A percentile compares a stretch with the other conserved stretches of the same genome.
Evolutionary conservation across 176 grass and related monocot species (phyloP).

Genomic region (Zizania latifolia): DNA sequence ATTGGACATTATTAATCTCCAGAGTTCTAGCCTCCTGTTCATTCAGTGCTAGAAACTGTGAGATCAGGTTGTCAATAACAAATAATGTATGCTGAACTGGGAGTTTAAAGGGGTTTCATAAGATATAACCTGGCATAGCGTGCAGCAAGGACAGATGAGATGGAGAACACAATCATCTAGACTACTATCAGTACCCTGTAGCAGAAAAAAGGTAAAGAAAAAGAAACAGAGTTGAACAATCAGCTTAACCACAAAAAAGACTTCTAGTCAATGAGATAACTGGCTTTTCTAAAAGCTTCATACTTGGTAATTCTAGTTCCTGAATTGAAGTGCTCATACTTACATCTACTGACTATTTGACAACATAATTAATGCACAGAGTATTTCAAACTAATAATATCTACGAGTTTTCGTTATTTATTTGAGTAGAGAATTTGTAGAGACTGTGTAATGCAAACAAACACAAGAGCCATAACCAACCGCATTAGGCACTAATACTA

Average conservation of each 20-base stretch:
- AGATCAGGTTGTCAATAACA: conserved; percentile 5
- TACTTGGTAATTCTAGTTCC: neutral
- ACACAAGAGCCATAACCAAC: conserved; percentile 6
- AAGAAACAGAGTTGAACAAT: conserved; percentile 11
- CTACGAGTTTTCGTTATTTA: conserved; percentile 3
- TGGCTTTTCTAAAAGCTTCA: neutral
- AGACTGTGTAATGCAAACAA: neutral
- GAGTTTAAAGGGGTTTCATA: neutral
- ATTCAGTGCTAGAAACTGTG: conserved; percentile 13
- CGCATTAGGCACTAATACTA: conserved; percentile 5
- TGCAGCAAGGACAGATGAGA: conserved; percentile 91
- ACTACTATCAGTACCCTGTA: conserved; percentile 70
- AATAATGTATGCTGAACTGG: neutral
- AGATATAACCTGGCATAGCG: conserved; percentile 73
- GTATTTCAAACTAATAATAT: neutral
- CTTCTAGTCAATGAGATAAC: neutral
- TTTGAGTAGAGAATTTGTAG: neutral
- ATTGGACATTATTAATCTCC: conserved; percentile 98
- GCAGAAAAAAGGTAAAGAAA: neutral
- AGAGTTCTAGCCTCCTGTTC: conserved; percentile 84
- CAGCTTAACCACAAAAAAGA: conserved; percentile 6
- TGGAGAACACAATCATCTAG: conserved; percentile 88
- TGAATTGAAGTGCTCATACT: neutral
- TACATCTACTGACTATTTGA: neutral
- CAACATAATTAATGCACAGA: neutral